Percentiles rank a stretch among this genome's conserved stretches.
Evolutionary conservation across 1,284 basidiomycete genomes (phyloP).

Genomic region (Sporisorium sorghi): DNA sequence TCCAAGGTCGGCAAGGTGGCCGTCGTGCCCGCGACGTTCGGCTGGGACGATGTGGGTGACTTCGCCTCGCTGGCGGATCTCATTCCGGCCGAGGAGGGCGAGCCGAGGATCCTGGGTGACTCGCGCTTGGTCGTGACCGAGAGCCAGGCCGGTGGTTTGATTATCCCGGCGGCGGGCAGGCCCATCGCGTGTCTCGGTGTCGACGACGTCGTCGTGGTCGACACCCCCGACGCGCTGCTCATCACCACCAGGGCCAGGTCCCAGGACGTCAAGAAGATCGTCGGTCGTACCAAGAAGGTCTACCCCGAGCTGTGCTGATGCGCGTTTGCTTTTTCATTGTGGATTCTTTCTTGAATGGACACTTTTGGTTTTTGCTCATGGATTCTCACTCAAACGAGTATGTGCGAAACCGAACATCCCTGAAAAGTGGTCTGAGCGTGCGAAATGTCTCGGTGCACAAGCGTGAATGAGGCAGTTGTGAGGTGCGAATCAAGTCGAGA

Average conservation of each 20-base stretch:
- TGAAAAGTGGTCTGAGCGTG: no score
- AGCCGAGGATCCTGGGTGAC: conserved; percentile 68
- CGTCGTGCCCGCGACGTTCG: conserved; percentile 68
- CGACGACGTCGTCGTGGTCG: conserved; percentile 69
- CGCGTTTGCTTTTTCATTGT: neutral
- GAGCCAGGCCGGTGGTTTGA: conserved; percentile 65
- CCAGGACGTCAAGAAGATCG: conserved; percentile 69
- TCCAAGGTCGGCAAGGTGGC: conserved; percentile 66
- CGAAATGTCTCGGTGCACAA: no score
- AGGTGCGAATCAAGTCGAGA: neutral
- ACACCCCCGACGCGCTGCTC: conserved; percentile 66
- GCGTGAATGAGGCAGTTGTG: no score
- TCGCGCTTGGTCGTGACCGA: conserved; percentile 63
- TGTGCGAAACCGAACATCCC: no score
- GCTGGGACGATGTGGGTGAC: conserved; percentile 69
- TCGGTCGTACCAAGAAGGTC: conserved; percentile 63
- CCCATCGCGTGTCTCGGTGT: conserved; percentile 68
- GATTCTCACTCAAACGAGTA: no score
- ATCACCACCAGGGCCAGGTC: conserved; percentile 66
- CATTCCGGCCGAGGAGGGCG: conserved; percentile 67
- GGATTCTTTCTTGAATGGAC: neutral
- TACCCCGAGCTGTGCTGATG: conserved; percentile 60
- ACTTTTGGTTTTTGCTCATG: neutral
- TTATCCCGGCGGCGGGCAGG: conserved; percentile 63
- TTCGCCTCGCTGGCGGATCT: conserved; percentile 66